phyloP scores from a whole-genome alignment of 306 rosid genomes.

The Cyamopsis tetragonoloba region DNA sequence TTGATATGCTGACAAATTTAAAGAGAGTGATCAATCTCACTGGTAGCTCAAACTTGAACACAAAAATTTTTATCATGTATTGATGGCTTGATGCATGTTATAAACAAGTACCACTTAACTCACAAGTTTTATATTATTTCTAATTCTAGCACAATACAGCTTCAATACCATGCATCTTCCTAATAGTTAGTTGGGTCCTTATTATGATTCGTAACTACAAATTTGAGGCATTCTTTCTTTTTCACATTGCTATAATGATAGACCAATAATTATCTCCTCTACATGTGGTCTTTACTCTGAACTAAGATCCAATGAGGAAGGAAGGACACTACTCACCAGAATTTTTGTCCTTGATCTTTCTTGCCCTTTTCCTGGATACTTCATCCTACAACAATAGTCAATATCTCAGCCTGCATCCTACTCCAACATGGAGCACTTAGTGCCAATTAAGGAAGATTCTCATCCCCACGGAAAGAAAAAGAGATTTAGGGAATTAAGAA shows the following conservation, averaged over 20 bases:
- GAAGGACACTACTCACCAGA: conserved; percentile 34
- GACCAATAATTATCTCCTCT: background rate
- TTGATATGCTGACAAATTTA: background rate
- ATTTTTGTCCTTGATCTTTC: conserved; percentile 33
- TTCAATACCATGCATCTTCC: background rate
- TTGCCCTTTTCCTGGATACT: conserved; percentile 41
- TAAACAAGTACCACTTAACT: background rate
- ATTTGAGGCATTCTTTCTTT: background rate
- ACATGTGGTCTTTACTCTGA: too few relatives aligned
- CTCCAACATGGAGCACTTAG: conserved; percentile 22
- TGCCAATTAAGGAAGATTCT: conserved; percentile 13
- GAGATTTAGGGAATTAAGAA: background rate
- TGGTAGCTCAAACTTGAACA: conserved; percentile 14
- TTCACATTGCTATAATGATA: background rate
- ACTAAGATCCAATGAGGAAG: background rate
- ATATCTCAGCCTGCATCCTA: conserved; percentile 24
- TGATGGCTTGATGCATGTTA: background rate
- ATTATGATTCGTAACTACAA: background rate
- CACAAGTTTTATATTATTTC: background rate
- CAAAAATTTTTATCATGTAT: background rate
- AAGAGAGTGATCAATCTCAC: background rate
- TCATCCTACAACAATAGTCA: conserved; percentile 50
- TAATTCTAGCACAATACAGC: background rate
- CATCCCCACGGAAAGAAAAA: conserved; percentile 2
- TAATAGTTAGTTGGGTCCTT: background rate